Conservation (phyloP, 768 basidiomycete species). For the Rhodocollybia butyracea region DNA sequence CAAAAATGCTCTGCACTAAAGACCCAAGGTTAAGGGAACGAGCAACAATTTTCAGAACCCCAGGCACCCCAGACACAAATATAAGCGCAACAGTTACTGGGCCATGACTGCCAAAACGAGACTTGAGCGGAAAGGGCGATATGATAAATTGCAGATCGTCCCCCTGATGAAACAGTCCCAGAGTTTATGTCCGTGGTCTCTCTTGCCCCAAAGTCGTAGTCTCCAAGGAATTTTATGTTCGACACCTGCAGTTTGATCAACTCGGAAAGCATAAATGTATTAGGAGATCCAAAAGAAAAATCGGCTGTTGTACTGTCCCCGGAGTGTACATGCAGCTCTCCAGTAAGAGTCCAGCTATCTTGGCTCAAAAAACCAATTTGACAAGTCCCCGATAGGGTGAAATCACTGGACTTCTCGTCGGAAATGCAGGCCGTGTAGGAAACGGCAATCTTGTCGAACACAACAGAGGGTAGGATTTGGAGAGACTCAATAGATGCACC, state of each 20-base stretch:
- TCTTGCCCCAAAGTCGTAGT: neutral
- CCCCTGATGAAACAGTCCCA: neutral
- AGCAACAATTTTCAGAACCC: neutral
- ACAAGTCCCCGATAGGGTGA: neutral
- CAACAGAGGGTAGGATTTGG: neutral
- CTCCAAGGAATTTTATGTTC: neutral
- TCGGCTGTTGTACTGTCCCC: neutral
- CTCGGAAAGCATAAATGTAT: neutral
- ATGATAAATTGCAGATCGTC: neutral
- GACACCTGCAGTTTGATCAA: conserved; percentile 1
- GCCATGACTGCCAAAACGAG: neutral
- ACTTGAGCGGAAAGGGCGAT: neutral
- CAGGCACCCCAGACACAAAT: neutral
- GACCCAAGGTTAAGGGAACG: neutral
- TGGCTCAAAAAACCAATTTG: neutral
- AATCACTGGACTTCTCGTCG: neutral
- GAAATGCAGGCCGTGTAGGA: neutral
- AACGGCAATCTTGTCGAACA: neutral
- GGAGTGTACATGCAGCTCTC: neutral
- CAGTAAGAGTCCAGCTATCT: neutral
- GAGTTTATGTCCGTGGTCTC: neutral
- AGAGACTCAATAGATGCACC: neutral
- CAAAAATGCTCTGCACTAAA: neutral
- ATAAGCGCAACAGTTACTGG: neutral
- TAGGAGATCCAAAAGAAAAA: neutral